Base-by-base conservation (phyloP, 1,284 basidiomycete species). In the Clitocybe nebularis region DNA sequence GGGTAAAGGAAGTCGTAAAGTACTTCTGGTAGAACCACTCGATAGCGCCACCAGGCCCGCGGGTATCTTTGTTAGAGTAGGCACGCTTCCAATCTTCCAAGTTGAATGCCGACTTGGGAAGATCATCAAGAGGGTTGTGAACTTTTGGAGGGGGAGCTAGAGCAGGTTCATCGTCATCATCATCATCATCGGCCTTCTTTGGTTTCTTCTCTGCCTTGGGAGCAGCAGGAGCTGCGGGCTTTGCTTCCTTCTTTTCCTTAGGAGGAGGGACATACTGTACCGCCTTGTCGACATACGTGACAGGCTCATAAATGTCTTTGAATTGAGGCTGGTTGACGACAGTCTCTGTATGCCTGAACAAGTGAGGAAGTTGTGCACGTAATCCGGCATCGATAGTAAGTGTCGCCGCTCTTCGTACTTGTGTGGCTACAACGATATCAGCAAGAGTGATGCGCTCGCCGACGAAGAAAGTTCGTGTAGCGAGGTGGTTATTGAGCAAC, bases 31-130 rank as follows among this genome's bases (percentile, higher is more conserved):
- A 92, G 79, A 94, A 86, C 90, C 90, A 94, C 63, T 91, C 86
- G 17, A 90, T 53, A 35, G 86, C 57, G 45, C 88, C 88, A 39
- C 65, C 81, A 16, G 82, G 51, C 26, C 85, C 87, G 46, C 89
- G 82, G 26, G 94, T 97, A 44, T 97, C 94, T 68, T 88, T 85
- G 85, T 98, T 98, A 56, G 93, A 96, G 78, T 98, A 98, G 46
- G 89, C 85, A 41, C 93, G 84, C 74, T 98, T 98, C 90, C 91
- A 96, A 71, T 97, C 93, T 67, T 98, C 94, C 45, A 98, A 84
- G 74, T 93, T 93, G 74, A 97, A 89, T 10, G 78, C 70, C 13
- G 89, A 92, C 72, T 95, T 95, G 54, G 94, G 92, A 44, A 96
- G 80, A 48, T 77, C 75, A 53, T 97, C 95, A 41, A 96, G 83